phyloP scores from a whole-genome alignment of 1,284 basidiomycete species.

The Athelia sp. region DNA sequence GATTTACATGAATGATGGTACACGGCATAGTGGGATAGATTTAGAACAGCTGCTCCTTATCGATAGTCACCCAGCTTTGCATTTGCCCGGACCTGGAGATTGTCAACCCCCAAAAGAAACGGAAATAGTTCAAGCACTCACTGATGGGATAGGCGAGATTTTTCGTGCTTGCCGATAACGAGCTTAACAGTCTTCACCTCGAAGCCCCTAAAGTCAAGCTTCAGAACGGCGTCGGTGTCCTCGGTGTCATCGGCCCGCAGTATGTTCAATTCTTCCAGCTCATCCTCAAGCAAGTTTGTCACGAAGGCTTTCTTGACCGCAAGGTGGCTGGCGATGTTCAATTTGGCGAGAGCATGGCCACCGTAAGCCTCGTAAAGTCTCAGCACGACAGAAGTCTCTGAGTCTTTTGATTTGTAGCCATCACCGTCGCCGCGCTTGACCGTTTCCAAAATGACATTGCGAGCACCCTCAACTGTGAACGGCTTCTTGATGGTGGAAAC shows the following conservation, averaged over 20 bases:
- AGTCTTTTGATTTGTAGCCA: no score
- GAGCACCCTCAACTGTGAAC: conserved; percentile 63
- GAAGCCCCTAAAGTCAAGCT: conserved; percentile 74
- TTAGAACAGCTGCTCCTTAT: conserved; percentile 6
- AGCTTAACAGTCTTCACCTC: conserved; percentile 85
- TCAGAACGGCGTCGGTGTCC: conserved; percentile 28
- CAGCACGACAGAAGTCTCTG: conserved; percentile 63
- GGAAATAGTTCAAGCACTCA: neutral
- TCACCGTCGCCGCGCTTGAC: conserved; percentile 94
- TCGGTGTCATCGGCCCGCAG: conserved; percentile 22
- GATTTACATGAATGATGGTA: no score
- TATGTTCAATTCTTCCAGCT: conserved; percentile 47
- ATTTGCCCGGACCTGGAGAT: conserved; percentile 17
- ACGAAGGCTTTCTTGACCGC: conserved; percentile 56
- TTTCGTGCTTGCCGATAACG: conserved; percentile 25
- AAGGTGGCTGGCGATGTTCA: conserved; percentile 55
- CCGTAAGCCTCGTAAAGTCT: conserved; percentile 90
- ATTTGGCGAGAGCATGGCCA: conserved; percentile 68
- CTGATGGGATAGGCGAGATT: no score
- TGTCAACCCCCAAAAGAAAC: conserved; percentile 1
- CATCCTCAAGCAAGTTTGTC: conserved; percentile 85
- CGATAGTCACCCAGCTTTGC: conserved; percentile 39
- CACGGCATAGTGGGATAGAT: no score
- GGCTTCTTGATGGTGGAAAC: conserved; percentile 33
- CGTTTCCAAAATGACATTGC: conserved; percentile 88